A percentile compares a stretch with the other conserved stretches of the same genome.
Evolutionary conservation across 768 basidiomycete species (phyloP).

Genomic region (Tulasnella sp.): DNA sequence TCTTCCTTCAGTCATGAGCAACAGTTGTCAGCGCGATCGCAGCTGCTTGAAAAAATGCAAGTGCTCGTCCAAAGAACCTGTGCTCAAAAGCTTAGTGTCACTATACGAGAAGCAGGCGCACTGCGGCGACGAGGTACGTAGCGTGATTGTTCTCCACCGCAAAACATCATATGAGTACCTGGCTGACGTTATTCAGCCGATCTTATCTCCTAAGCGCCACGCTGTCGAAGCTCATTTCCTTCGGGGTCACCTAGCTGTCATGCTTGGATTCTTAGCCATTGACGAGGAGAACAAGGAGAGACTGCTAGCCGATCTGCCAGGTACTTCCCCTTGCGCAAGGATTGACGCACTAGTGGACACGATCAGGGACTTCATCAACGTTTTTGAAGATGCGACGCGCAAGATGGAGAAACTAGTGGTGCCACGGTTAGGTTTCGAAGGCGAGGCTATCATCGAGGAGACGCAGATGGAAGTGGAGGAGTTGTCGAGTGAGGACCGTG

Average conservation of each 20-base stretch:
- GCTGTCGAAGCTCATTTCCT: slow-evolving; percentile 28
- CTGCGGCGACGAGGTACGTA: slow-evolving; percentile 22
- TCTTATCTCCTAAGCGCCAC: not conserved
- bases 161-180: too few species aligned
- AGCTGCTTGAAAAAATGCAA: slow-evolving; percentile 42
- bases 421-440: slow-evolving; percentile 6
- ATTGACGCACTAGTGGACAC: slow-evolving; percentile 29
- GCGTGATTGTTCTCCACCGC: slow-evolving; percentile 14
- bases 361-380: slow-evolving; percentile 32
- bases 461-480: not conserved
- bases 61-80: slow-evolving; percentile 37
- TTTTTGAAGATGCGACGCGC: slow-evolving; percentile 29
- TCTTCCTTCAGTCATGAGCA: slow-evolving; percentile 36
- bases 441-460: not conserved
- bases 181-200: too few species aligned
- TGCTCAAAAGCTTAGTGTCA: slow-evolving; percentile 40
- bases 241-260: slow-evolving; percentile 61
- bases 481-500: slow-evolving; percentile 8
- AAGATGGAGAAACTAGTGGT: slow-evolving; percentile 18
- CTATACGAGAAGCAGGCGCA: slow-evolving; percentile 34
- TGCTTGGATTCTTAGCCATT: slow-evolving; percentile 46
- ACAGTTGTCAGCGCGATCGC: slow-evolving; percentile 39
- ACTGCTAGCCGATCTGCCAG: slow-evolving; percentile 29
- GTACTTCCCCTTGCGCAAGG: slow-evolving; percentile 24
- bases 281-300: slow-evolving; percentile 24